A percentile compares a stretch with the other conserved stretches of the same genome.
Conservation (phyloP, 2,329 filamentous ascomycete species). For the Huntiella decipiens region DNA sequence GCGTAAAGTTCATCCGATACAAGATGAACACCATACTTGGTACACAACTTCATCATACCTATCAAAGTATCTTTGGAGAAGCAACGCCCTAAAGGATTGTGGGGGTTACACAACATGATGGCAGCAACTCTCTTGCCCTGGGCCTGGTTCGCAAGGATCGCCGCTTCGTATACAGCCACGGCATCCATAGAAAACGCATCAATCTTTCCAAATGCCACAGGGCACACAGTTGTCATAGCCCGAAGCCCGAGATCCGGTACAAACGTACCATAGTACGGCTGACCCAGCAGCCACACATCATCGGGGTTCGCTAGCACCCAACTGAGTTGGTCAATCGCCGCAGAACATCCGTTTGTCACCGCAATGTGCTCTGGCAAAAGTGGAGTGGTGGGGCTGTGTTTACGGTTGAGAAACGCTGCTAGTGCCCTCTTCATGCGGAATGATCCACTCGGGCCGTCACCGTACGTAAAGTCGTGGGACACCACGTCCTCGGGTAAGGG, state of each 20-base stretch:
- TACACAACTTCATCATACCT: conserved; percentile 27
- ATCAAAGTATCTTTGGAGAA: conserved; percentile 23
- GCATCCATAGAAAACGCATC: conserved; percentile 25
- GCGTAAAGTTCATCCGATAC: conserved; percentile 33
- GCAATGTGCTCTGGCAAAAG: conserved; percentile 19
- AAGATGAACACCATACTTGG: conserved; percentile 29
- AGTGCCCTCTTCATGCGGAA: conserved; percentile 18
- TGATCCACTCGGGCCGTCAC: conserved; percentile 22
- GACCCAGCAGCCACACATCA: conserved; percentile 23
- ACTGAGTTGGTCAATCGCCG: conserved; percentile 22
- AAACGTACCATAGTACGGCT: conserved; percentile 31
- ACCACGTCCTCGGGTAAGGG: conserved; percentile 20
- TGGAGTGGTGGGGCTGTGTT: conserved; percentile 16
- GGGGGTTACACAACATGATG: conserved; percentile 31
- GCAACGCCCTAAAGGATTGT: conserved; percentile 32
- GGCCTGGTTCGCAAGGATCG: conserved; percentile 20
- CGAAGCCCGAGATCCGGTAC: conserved; percentile 25
- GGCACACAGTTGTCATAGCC: conserved; percentile 23
- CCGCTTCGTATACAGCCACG: conserved; percentile 26
- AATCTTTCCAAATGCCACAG: conserved; percentile 24
- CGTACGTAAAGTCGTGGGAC: conserved; percentile 22
- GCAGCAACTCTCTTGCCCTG: conserved; percentile 24
- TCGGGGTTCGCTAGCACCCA: conserved; percentile 23
- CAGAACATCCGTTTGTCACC: conserved; percentile 23
- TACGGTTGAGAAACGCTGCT: conserved; percentile 20